Conservation (phyloP, 345 rosid genomes). For the Pelargonium nanum region DNA sequence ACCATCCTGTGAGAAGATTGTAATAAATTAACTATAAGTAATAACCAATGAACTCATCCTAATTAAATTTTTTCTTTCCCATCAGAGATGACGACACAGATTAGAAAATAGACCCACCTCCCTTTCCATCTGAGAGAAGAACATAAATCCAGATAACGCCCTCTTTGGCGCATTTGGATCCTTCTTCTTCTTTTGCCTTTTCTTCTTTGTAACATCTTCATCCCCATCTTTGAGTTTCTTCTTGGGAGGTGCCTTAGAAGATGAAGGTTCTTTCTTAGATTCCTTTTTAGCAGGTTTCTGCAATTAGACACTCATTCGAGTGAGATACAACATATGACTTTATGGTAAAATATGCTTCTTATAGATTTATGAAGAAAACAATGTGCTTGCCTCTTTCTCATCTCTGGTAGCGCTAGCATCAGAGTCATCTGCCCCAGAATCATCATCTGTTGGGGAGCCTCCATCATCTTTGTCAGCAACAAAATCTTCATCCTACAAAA, state of each 20-base stretch:
- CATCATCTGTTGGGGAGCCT: constrained; percentile 97
- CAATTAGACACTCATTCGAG: constrained; percentile 8
- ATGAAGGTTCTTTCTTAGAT: constrained; percentile 46
- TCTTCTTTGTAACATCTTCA: constrained; percentile 69
- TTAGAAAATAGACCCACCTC: constrained; percentile 39
- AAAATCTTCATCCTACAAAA: constrained; percentile 81
- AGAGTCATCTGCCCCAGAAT: constrained; percentile 74
- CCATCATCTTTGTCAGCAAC: constrained; percentile 73
- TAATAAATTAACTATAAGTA: not conserved
- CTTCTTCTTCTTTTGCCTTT: constrained; percentile 71
- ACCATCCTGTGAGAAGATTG: not conserved
- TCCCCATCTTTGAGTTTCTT: constrained; percentile 55
- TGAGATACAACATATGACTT: constrained; percentile 8
- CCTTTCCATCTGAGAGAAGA: constrained; percentile 71
- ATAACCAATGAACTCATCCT: not conserved
- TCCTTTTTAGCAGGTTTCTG: constrained; percentile 76
- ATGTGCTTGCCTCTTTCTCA: constrained; percentile 62
- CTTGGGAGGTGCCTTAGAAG: constrained; percentile 51
- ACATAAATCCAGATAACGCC: constrained; percentile 65
- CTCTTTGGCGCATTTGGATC: constrained; percentile 96
- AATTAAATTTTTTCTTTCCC: too few relatives aligned
- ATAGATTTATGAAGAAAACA: constrained; percentile 1
- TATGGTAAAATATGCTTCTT: not conserved
- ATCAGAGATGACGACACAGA: not conserved
- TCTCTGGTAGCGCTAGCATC: constrained; percentile 60